Conservation (phyloP, 257 asterid species). For the Primulina huaijiensis region DNA sequence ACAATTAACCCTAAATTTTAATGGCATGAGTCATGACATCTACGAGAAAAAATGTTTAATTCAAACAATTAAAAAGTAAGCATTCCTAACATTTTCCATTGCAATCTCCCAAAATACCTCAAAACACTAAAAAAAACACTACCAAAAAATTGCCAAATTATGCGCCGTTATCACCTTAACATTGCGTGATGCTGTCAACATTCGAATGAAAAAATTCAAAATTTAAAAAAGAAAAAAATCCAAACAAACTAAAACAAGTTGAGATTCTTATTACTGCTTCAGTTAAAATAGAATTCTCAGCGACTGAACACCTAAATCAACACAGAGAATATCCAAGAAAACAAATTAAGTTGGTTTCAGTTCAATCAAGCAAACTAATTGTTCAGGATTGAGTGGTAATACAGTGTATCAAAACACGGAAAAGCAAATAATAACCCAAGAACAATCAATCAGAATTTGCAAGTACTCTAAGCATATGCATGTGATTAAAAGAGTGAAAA, state of each 20-base stretch:
- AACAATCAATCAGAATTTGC: slow-evolving; percentile 5
- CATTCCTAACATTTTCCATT: not conserved
- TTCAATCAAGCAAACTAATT: not conserved
- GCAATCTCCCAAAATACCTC: not conserved
- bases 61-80: not conserved
- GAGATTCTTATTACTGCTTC: not conserved
- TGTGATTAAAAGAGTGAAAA: slow-evolving; percentile 9
- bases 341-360: not conserved
- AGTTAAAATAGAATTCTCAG: too few species aligned
- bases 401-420: not conserved
- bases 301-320: not conserved
- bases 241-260: not conserved
- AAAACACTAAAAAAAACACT: too few species aligned
- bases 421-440: not conserved
- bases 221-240: not conserved
- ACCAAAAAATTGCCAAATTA: too few species aligned
- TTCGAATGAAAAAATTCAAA: not conserved
- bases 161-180: not conserved
- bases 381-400: not conserved
- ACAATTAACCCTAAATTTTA: too few species aligned
- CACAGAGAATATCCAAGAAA: not conserved
- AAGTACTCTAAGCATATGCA: slow-evolving; percentile 4
- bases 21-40: not conserved
- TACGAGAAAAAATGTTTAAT: not conserved
- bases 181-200: not conserved